Evolutionary conservation across 331 rosid species (phyloP), one percentile per base, ranked within the genome.

Genomic region (Acacia pycnantha): DNA sequence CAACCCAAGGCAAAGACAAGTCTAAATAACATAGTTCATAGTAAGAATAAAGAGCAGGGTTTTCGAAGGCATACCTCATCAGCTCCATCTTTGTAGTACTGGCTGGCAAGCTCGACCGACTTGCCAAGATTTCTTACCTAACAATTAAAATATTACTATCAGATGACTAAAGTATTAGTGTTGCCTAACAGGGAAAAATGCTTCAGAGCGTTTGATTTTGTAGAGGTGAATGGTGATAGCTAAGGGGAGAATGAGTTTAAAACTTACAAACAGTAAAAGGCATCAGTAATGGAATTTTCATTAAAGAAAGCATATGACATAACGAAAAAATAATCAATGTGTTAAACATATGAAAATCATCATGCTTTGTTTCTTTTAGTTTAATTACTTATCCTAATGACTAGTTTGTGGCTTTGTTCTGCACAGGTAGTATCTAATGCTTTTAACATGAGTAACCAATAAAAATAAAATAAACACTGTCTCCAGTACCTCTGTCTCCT

Each of bases 71-170:
- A 77, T 86, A 96, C 99, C 99, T 96, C 97, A 47, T 94, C 99
- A 76, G 97, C 98, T 73, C 97, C 99, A 87, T 92, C 98, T 70
- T 74, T 82, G 90, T 94, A 96, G 84, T 96, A 96, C 73, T 92
- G 97, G 73, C 90, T 85, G 77, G 99, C 99, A 85, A 96, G 99
- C 77, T 96, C 99, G 69, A 96, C 97, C 21, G 98, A 98, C 81
- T 93, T 93, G 58, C 98, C 98, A 79, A 94, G 95, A 87, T 93
- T 94, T 85, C 99, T 91, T 47, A 94, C 99, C 97, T 94, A 78
- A 71, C 53, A 78, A 83, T n/a, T 26, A 76, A 40, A 83, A 77
- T 35, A 76, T 66, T 79, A 40, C 59, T 12, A 77, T 82, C 77
- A 81, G 81, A 66, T 83, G 50, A 84, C n/a, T 75, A 51, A 67